Base-by-base conservation (phyloP, 768 basidiomycete species). In the Pleurotus cornucopiae region DNA sequence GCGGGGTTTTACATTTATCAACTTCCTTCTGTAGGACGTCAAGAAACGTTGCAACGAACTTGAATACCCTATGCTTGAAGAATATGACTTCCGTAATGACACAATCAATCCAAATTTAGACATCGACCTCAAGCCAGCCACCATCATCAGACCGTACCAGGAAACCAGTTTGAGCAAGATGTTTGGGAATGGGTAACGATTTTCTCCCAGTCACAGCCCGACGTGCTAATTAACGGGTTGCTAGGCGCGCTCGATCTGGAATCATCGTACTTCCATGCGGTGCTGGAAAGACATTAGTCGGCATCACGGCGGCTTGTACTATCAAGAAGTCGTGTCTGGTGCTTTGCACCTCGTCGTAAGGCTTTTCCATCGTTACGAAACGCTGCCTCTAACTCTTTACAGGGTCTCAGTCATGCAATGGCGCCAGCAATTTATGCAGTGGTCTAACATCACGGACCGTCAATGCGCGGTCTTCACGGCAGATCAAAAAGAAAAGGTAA, bases 311-410 rank as follows among this genome's bases (percentile, higher is more conserved):
- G 9, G 97, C 97, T 14, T 98, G 96, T 67, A 99, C 97, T 23
- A 95, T 99, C 76, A 98, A 98, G 77, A 99, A 99, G 74, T 97
- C 94, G 20, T 96, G 94, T 67, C 80, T 99, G 14, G 95, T 99
- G 12, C 76, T 99, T 44, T 98, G 96, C 72, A 99, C 97, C 20
- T 98, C 96, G 47, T 94, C 93, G 94, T 97, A 71, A 74, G 94
- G 78, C 14, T 46, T 54, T 34, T 16, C 18, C 9, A 16, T 14
- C 39, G 30, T 34, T 34, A 34, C 30, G 30, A 34, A 34, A 34
- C 30, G 30, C 30, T 34, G 44, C 47, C 56, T 13, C 41, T 23
- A 5, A 40, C 13, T 46, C 6, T 40, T 47, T 43, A 2, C 62
- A 91, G 89, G 30, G 90, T 92, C 30, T 91, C 90, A 41, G 97